Evolutionary conservation across 2,329 filamentous ascomycete species (phyloP), one percentile per base, ranked within the genome.

Genomic region (Cercospora sp.): DNA sequence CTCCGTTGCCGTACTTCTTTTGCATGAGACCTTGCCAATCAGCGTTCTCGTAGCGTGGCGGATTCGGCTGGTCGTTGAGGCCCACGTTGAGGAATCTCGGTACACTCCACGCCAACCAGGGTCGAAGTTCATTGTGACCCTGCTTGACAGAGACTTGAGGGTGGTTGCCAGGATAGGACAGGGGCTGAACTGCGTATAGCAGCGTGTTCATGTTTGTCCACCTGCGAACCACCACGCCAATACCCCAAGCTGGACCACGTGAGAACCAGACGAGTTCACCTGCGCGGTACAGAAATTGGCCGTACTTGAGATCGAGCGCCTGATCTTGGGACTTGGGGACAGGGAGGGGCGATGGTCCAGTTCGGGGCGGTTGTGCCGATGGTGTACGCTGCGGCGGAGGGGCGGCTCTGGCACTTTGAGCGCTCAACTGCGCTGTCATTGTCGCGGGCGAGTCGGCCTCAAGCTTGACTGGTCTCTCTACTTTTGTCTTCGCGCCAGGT

Each of bases 251-350:
- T 16, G 77, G 72, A 5, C 81, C 82, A 40, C 84, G 81, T 67
- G 82, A 81, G 71, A 86, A 87, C 86, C 86, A 88, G 3, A 86
- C 83, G 0, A 88, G 76, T 73, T 88, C 86, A 6, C 86, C 86
- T 3, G 82, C 81, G 5, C 86, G 80, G 71, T 83, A 86, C 20
- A 86, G 76, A 73, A 85, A 87, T 65, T 78, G 79, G 48, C 79
- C 77, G 51, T 83, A 84, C 42, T 82, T 77, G 31, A 78, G 73
- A 74, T 88, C 86, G 3, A 83, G 73, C 28, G 81, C 78, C 72
- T 87, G 84, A 67, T 88, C 86, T 2, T 76, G 65, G 2, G 77
- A 80, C 58, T 78, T 79, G 4, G 79, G 76, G 42, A 79, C 74
- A 13, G 82, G 79, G 1, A 83, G 77, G n/a, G 78, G 79, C 28